Conservation (phyloP, 352 stramenopile genomes). For the Aphanomyces astaci region DNA sequence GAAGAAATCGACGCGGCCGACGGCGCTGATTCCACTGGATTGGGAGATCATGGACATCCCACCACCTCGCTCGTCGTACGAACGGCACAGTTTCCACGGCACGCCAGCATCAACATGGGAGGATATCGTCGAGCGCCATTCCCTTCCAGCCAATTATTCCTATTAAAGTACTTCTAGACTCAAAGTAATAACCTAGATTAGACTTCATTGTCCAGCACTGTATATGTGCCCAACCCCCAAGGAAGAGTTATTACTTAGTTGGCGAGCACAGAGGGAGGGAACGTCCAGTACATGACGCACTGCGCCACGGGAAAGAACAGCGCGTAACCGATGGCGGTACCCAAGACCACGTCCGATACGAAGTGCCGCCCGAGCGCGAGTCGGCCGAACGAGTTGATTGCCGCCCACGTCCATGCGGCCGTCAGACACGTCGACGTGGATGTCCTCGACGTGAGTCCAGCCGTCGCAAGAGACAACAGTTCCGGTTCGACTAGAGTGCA, state of each 20-base stretch:
- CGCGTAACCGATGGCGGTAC: constrained; percentile 51
- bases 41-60: too few relatives aligned
- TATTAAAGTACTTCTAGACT: too few relatives aligned
- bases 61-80: neutral
- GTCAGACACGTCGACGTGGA: neutral
- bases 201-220: too few relatives aligned
- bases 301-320: constrained; percentile 50
- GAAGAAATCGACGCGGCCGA: neutral
- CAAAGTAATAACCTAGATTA: neutral
- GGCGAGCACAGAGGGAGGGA: neutral
- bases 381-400: constrained; percentile 67
- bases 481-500: neutral
- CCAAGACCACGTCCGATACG: constrained; percentile 63
- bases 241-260: too few relatives aligned
- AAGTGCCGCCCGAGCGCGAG: constrained; percentile 79
- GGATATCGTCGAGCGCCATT: neutral
- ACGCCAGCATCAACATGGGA: neutral
- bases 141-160: neutral
- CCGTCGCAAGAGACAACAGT: constrained; percentile 3
- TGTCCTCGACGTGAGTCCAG: neutral
- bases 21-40: neutral
- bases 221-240: too few relatives aligned
- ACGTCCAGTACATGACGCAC: constrained; percentile 27
- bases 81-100: constrained; percentile 2
- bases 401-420: constrained; percentile 35